Evolutionary conservation across 2,329 filamentous ascomycete genomes (phyloP).

Genomic region (Epichloe brachyelytri): DNA sequence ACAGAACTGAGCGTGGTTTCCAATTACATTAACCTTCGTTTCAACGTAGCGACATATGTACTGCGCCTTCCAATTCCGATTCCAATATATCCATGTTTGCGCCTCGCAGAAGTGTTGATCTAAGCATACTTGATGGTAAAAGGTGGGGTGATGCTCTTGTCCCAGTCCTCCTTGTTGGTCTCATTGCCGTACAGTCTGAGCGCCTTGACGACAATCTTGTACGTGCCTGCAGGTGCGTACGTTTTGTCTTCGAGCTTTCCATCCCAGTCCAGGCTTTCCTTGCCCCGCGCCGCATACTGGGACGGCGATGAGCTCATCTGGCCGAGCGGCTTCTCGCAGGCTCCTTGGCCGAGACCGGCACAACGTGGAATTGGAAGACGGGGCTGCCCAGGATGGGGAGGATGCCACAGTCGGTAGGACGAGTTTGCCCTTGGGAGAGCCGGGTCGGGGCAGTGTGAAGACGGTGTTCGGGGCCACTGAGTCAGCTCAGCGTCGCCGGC

Average conservation of each 20-base stretch:
- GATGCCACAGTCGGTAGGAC: too few species aligned
- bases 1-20: too few species aligned
- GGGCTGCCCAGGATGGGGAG: too few species aligned
- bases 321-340: background rate
- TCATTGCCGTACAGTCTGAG: slow-evolving; percentile 31
- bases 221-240: slow-evolving; percentile 27
- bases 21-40: too few species aligned
- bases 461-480: background rate
- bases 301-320: background rate
- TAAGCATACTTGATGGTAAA: background rate
- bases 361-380: too few species aligned
- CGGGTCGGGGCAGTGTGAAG: background rate
- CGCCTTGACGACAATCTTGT: slow-evolving; percentile 29
- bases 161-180: slow-evolving; percentile 24
- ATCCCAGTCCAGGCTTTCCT: slow-evolving; percentile 18
- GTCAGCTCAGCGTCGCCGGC: background rate
- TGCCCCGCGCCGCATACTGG: background rate
- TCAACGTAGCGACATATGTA: too few species aligned
- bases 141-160: slow-evolving; percentile 9
- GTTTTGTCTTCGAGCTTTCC: slow-evolving; percentile 26
- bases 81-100: too few species aligned
- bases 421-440: background rate
- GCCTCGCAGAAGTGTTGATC: background rate
- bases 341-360: too few species aligned
- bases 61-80: too few species aligned